Evolutionary conservation across 1,284 basidiomycete genomes (phyloP).

Genomic region (Melampsora abietis-canadensis): DNA sequence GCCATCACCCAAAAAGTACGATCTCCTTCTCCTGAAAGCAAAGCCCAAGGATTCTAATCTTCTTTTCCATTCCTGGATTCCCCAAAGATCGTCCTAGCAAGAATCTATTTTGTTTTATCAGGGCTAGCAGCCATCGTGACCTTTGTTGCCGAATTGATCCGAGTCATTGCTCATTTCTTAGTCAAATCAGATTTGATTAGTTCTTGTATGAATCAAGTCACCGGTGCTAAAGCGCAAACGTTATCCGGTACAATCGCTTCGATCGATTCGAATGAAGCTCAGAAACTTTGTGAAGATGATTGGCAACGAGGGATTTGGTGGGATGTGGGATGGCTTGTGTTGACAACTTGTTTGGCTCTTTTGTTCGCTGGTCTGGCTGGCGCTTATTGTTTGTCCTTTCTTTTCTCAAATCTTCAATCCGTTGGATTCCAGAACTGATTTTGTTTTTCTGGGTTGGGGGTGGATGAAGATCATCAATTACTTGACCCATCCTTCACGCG

Average conservation of each 20-base stretch:
- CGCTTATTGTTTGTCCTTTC: conserved; percentile 22
- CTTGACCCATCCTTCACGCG: conserved; percentile 37
- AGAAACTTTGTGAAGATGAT: conserved; percentile 36
- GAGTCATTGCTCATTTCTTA: conserved; percentile 42
- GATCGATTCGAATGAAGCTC: conserved; percentile 33
- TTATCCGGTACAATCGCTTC: conserved; percentile 22
- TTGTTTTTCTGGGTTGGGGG: background rate
- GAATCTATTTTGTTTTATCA: conserved; percentile 36
- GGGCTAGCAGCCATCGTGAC: conserved; percentile 23
- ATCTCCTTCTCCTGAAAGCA: background rate
- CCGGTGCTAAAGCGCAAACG: conserved; percentile 37
- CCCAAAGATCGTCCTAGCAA: conserved; percentile 11
- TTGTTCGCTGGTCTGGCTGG: conserved; percentile 33
- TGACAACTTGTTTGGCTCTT: conserved; percentile 39
- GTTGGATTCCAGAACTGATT: no score
- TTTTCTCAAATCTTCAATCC: background rate
- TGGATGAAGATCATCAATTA: conserved; percentile 37
- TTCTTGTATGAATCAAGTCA: conserved; percentile 22
- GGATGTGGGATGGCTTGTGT: conserved; percentile 42
- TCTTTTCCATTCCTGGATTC: background rate
- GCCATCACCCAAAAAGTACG: conserved; percentile 20
- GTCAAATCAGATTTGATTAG: conserved; percentile 27
- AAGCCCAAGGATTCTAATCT: background rate
- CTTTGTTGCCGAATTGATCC: conserved; percentile 39
- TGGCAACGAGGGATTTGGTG: conserved; percentile 44